Conservation (phyloP, 306 rosid species). For the Castanospermum australe region DNA sequence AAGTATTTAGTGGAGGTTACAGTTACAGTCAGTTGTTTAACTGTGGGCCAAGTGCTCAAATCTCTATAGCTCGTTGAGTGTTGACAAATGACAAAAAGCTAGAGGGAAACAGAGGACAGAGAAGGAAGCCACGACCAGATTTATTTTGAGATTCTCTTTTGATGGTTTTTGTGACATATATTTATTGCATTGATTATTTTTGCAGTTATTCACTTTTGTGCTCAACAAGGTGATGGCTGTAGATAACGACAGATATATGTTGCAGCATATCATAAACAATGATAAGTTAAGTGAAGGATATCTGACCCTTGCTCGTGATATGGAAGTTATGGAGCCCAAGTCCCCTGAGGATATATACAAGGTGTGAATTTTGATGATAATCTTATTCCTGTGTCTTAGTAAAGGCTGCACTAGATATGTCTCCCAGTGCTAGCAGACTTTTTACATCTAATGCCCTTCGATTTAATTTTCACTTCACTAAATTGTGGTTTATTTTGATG, state of each 20-base stretch:
- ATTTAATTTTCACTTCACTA: background rate
- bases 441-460: background rate
- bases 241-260: conserved; percentile 61
- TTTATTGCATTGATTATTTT: background rate
- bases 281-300: conserved; percentile 88
- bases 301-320: conserved; percentile 97
- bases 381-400: background rate
- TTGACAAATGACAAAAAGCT: no score
- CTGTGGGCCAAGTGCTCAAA: no score
- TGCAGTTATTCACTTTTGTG: conserved; percentile 73
- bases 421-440: background rate
- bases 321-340: conserved; percentile 98
- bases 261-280: conserved; percentile 88
- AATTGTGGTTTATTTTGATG: background rate
- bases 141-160: background rate
- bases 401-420: background rate
- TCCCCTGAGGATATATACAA: conserved; percentile 97
- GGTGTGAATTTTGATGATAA: conserved; percentile 46
- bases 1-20: background rate
- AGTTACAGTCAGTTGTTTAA: background rate
- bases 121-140: no score
- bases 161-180: background rate
- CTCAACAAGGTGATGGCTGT: conserved; percentile 72
- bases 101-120: no score
- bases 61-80: no score